Conservation (phyloP, 2,329 filamentous ascomycete genomes). For the Penicillium sp. region DNA sequence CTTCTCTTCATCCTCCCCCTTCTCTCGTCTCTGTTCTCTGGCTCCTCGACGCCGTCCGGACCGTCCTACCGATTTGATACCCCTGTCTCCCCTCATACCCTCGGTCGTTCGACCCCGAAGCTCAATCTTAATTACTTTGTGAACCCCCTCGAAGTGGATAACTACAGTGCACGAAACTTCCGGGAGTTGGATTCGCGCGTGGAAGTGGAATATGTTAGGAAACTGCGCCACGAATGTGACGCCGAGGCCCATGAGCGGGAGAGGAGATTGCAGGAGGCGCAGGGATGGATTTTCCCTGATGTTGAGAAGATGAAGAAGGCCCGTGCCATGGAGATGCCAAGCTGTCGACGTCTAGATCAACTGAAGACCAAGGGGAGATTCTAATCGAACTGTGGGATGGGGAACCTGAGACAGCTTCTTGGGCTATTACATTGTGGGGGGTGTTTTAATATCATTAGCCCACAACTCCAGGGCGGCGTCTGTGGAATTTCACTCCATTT, state of each 20-base stretch:
- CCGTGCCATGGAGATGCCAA: conserved; percentile 56
- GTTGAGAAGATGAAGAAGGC: conserved; percentile 73
- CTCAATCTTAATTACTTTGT: conserved; percentile 80
- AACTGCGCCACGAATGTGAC: conserved; percentile 68
- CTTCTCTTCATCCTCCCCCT: conserved; percentile 84
- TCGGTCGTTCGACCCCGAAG: conserved; percentile 65
- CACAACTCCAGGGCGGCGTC: not conserved
- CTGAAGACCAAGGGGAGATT: conserved; percentile 40
- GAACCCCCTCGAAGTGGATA: conserved; percentile 70
- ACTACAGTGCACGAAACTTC: conserved; percentile 67
- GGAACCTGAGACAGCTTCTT: not conserved
- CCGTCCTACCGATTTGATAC: conserved; percentile 74
- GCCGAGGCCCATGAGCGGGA: conserved; percentile 64
- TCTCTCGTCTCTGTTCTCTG: conserved; percentile 71
- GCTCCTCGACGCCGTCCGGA: conserved; percentile 52
- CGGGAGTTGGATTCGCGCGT: conserved; percentile 71
- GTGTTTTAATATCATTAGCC: conserved; percentile 6
- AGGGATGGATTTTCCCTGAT: conserved; percentile 84
- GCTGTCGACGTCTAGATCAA: conserved; percentile 55
- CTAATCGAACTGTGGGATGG: not conserved
- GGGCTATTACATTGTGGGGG: not conserved
- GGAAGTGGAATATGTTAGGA: conserved; percentile 67
- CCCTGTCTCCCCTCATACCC: conserved; percentile 66
- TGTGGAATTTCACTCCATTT: conserved; percentile 2
- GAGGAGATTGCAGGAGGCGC: conserved; percentile 69